Percentiles rank a stretch among this genome's conserved stretches.
Evolutionary conservation across 805 yeast genomes (phyloP).

Genomic region (Cyberlindnera misumaiensis): DNA sequence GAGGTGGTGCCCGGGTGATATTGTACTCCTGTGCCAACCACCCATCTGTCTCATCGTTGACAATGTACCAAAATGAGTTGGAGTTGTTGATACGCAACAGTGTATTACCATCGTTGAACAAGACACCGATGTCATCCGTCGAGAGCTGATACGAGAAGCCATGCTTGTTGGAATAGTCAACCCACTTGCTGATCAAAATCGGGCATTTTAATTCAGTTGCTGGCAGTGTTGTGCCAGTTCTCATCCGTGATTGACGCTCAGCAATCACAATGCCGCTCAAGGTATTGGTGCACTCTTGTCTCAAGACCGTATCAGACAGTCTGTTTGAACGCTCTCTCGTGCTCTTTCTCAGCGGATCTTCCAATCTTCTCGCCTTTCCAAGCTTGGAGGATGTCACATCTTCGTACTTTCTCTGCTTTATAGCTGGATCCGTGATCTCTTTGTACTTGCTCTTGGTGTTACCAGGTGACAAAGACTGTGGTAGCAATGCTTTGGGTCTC

Average conservation of each 20-base stretch:
- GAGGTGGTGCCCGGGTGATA: slow-evolving; percentile 36
- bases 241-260: slow-evolving; percentile 38
- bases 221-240: slow-evolving; percentile 12
- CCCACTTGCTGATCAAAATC: slow-evolving; percentile 88
- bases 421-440: slow-evolving; percentile 35
- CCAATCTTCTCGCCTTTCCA: slow-evolving; percentile 32
- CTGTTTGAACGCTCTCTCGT: slow-evolving; percentile 10
- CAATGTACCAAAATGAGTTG: slow-evolving; percentile 59
- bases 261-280: slow-evolving; percentile 38
- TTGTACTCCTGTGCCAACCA: slow-evolving; percentile 47
- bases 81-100: slow-evolving; percentile 64
- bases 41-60: slow-evolving; percentile 41
- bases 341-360: slow-evolving; percentile 16
- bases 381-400: slow-evolving; percentile 27
- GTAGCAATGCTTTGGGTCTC: slow-evolving; percentile 63
- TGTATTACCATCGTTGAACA: slow-evolving; percentile 80
- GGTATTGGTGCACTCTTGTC: slow-evolving; percentile 40
- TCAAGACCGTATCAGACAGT: slow-evolving; percentile 26
- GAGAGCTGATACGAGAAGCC: slow-evolving; percentile 92
- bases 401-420: slow-evolving; percentile 19
- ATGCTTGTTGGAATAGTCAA: slow-evolving; percentile 91
- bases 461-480: slow-evolving; percentile 88
- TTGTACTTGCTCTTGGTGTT: slow-evolving; percentile 83
- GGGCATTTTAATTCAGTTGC: slow-evolving; percentile 37
- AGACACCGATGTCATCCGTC: slow-evolving; percentile 84